These are phyloP conservation scores for Schizothecium vesticola DNA, from an alignment of 495 filamentous ascomycete species.

Conservation along the genomic window DNA sequence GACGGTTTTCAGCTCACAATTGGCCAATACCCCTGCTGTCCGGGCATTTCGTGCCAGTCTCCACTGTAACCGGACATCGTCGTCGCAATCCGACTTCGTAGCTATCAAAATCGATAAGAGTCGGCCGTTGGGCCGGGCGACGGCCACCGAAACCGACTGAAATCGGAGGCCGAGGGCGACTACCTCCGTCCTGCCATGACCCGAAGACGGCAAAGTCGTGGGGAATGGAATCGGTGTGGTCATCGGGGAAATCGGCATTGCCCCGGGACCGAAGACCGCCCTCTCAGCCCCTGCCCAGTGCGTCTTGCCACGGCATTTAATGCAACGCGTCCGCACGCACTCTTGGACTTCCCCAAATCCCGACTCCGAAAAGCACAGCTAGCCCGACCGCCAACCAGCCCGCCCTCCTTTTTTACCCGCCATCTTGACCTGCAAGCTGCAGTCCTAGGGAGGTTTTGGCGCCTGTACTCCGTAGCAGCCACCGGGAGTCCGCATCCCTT, in stretches of 20 bases:
- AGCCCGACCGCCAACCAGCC: background rate
- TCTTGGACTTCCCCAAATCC: slow-evolving; percentile 31
- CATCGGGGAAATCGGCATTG: slow-evolving; percentile 2
- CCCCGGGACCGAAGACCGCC: slow-evolving; percentile 3
- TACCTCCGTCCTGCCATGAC: background rate
- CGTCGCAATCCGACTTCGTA: background rate
- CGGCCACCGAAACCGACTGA: background rate
- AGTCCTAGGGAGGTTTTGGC: background rate
- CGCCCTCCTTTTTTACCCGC: slow-evolving; percentile 15
- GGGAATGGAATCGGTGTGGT: background rate
- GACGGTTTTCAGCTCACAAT: background rate
- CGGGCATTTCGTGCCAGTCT: background rate
- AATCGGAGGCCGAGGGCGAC: background rate
- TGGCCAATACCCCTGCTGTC: background rate
- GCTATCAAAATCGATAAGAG: background rate
- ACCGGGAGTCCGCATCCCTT: slow-evolving; percentile 17
- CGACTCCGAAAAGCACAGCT: slow-evolving; percentile 17
- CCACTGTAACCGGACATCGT: background rate
- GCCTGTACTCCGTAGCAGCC: slow-evolving; percentile 20
- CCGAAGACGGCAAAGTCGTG: background rate
- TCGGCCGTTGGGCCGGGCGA: background rate
- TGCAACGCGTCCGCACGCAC: background rate
- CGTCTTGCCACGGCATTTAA: background rate
- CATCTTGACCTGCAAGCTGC: background rate
- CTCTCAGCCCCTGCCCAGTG: background rate